Percentiles rank a stretch among this genome's conserved stretches.
These are phyloP conservation scores for Claviceps purpurea DNA, from an alignment of 2,329 filamentous ascomycete genomes.

Conservation along the genomic window DNA sequence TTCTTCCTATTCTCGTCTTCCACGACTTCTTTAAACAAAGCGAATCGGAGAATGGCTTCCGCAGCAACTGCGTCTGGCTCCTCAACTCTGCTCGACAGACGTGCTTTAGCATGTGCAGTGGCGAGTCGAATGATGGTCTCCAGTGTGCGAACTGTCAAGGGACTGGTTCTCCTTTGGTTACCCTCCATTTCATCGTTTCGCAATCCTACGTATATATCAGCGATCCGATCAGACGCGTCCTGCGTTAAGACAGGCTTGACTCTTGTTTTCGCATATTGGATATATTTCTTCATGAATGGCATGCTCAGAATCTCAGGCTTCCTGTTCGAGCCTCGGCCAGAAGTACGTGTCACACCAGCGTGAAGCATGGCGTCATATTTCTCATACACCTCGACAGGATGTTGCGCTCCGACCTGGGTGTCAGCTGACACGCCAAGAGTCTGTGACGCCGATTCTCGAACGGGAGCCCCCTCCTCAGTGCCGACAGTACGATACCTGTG, in stretches of 20 bases:
- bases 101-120: conserved; percentile 87
- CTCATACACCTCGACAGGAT: conserved; percentile 80
- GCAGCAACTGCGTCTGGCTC: conserved; percentile 79
- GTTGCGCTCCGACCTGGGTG: conserved; percentile 56
- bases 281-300: conserved; percentile 98
- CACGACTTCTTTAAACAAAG: conserved; percentile 91
- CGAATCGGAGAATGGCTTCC: conserved; percentile 82
- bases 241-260: conserved; percentile 84
- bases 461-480: conserved; percentile 85
- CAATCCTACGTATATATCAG: conserved; percentile 78
- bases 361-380: conserved; percentile 96
- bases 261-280: conserved; percentile 90
- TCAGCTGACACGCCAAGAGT: conserved; percentile 79
- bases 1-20: conserved; percentile 69
- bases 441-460: conserved; percentile 76
- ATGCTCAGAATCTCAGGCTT: conserved; percentile 85
- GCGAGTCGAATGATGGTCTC: conserved; percentile 97
- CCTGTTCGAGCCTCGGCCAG: conserved; percentile 59
- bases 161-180: conserved; percentile 84
- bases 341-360: conserved; percentile 68
- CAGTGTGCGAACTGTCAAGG: conserved; percentile 90
- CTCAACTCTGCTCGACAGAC: conserved; percentile 77
- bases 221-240: conserved; percentile 82
- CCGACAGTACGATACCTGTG: conserved; percentile 88
- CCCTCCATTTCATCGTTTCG: conserved; percentile 93